These are phyloP conservation scores for Penicillium subrubescens DNA, from an alignment of 495 filamentous ascomycete species.

Conservation along the genomic window DNA sequence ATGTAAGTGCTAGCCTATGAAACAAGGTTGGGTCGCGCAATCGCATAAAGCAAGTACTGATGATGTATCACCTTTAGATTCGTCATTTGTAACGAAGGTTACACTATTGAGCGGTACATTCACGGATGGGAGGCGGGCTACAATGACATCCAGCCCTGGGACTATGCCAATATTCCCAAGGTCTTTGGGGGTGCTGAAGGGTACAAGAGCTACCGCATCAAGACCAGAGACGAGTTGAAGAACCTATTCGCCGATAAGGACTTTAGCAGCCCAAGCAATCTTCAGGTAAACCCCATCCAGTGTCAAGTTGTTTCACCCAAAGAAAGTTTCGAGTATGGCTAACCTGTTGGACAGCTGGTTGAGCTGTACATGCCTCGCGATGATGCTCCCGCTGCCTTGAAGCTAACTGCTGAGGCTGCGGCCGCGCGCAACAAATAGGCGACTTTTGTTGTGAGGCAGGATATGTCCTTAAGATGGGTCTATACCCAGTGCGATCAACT, in stretches of 20 bases:
- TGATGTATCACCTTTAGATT: conserved; percentile 48
- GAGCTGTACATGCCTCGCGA: conserved; percentile 85
- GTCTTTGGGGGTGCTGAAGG: conserved; percentile 67
- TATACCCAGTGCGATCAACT: not conserved
- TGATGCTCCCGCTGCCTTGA: conserved; percentile 73
- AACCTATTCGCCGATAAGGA: conserved; percentile 65
- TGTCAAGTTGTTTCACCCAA: not conserved
- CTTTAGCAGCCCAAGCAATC: conserved; percentile 54
- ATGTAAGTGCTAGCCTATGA: conserved; percentile 52
- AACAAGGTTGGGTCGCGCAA: not conserved
- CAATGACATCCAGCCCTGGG: conserved; percentile 80
- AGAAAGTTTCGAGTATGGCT: conserved; percentile 1
- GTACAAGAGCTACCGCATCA: conserved; percentile 67
- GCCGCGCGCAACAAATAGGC: conserved; percentile 66
- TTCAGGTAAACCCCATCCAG: conserved; percentile 42
- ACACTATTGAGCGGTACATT: conserved; percentile 59
- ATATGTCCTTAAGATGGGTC: not conserved
- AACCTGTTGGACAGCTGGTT: conserved; percentile 63
- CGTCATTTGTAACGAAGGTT: conserved; percentile 58
- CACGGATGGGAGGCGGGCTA: conserved; percentile 70
- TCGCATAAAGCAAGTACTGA: not conserved
- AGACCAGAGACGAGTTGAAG: conserved; percentile 69
- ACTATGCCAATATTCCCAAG: conserved; percentile 64
- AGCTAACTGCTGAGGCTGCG: conserved; percentile 63
- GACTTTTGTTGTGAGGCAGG: not conserved